Base-by-base conservation (phyloP, 2,329 filamentous ascomycete genomes). In the Shiraia bambusicola region DNA sequence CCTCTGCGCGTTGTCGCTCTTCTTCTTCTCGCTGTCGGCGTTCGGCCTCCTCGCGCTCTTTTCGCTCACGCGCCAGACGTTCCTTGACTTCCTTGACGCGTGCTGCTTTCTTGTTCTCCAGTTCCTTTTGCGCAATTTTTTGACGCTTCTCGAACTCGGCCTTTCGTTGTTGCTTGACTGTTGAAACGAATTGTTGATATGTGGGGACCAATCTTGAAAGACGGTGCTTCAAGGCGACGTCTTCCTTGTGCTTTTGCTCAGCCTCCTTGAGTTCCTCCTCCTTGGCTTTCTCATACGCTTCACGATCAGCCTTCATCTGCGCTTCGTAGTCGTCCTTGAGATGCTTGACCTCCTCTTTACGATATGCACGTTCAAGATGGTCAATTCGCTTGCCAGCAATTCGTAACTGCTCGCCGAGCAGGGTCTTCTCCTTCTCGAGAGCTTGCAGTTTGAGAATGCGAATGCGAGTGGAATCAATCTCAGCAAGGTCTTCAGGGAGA, bases 351-450 rank as follows among this genome's bases (percentile, higher is more conserved):
- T 98, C 93, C 74, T 97, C 93, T 69, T 92, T 88, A 62, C 93
- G 86, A 80, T 94, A 94, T 27, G 93, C 93, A 75, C 93, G 88
- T 77, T 98, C 93, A 59, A 98, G 76, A 73, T 98, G 92, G 66
- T 98, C 93, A 61, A 96, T 88, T 52, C 93, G 87, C 82, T 96
- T 97, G 69, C 87, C 89, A 47, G 91, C 94, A 59, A 95, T 83
- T 60, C 90, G 86, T 38, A 97, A 82, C 67, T 87, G 89, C 73
- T 96, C 90, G 52, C 87, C 88, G 56, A 96, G 84, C 65, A 93
- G 90, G 64, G 92, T 95, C 85, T 97, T 98, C 78, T 97, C 93
- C 59, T 92, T 91, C 75, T 97, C 93, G 9, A 98, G 82, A 72
- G 95, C 92, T 47, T 88, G 87, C 43, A 98, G 81, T 78, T 97